phyloP scores from a whole-genome alignment of 2,329 filamentous ascomycete species.

The Bipolaris oryzae region DNA sequence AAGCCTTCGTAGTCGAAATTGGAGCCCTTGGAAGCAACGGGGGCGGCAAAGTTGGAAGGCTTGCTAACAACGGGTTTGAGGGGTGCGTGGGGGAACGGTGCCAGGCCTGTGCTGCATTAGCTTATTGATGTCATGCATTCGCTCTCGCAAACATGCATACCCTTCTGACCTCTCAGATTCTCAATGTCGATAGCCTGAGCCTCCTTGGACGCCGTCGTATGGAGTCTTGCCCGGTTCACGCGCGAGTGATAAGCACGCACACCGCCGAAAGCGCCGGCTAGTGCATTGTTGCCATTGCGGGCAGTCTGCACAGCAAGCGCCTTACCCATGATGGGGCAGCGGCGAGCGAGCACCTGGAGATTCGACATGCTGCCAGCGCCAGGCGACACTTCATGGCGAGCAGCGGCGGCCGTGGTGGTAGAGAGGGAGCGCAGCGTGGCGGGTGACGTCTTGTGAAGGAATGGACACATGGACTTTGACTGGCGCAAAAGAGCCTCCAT shows the following conservation, averaged over 20 bases:
- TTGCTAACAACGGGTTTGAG: conserved; percentile 33
- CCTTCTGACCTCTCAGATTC: conserved; percentile 45
- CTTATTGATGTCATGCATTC: conserved; percentile 4
- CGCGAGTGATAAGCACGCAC: conserved; percentile 56
- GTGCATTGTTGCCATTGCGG: conserved; percentile 54
- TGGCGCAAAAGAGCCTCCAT: conserved; percentile 97
- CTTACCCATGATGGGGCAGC: conserved; percentile 99
- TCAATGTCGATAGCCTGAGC: conserved; percentile 74
- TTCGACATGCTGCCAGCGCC: conserved; percentile 96
- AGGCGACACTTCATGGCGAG: conserved; percentile 68
- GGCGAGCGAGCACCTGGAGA: conserved; percentile 88
- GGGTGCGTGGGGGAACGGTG: conserved; percentile 39
- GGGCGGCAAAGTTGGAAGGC: conserved; percentile 47
- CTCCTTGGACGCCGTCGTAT: conserved; percentile 78
- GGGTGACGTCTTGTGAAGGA: conserved; percentile 92
- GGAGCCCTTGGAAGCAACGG: conserved; percentile 54
- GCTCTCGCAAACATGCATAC: conserved; percentile 38
- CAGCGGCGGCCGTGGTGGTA: conserved; percentile 70
- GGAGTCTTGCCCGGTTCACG: conserved; percentile 73
- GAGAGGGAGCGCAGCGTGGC: conserved; percentile 89
- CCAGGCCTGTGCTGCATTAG: conserved; percentile 30
- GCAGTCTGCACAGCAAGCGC: conserved; percentile 82
- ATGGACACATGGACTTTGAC: conserved; percentile 96
- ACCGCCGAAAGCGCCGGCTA: conserved; percentile 58
- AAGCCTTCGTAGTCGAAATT: conserved; percentile 92